Base-by-base conservation (phyloP, 179 eudicot species). In the Amaranthus tricolor region DNA sequence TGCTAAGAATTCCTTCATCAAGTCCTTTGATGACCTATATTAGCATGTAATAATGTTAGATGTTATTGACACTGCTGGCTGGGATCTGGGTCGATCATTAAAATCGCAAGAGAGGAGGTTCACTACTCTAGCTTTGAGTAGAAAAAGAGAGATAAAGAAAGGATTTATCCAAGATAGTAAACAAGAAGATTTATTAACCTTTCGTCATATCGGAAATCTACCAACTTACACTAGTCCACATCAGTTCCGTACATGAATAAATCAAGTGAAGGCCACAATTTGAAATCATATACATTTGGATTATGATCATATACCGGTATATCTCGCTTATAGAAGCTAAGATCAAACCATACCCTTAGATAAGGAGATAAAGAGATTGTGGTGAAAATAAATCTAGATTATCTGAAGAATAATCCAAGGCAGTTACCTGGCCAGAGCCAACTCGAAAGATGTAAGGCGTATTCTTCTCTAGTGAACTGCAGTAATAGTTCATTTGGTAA, bases 381-480 rank as follows among this genome's bases (percentile, higher is more conserved):
- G 31, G 31, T 1, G 1, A 24, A 24, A 31, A 31, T 31, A 31
- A 31, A 31, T 31, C 3, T 31, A 31, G 40, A 78, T 68, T 7
- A 45, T 70, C 6, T 56, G 53, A 55, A 66, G 65, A 68, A 12
- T 64, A 76, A 17, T 16, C 12, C 14, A 53, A 31, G 45, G 54
- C 62, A 56, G 67, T 85, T 75, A 94, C 98, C 98, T 94, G 98
- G 70, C 89, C 98, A 66, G 98, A 83, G 47, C 98, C 98, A 31
- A 94, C 94, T 48, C 97, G 94, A 77, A 94, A 94, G 74, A 94
- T 85, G 71, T 94, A 94, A 71, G 80, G 81, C 79, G 68, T 88
- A 15, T 90, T 89, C 78, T 92, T 94, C 82, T 94, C 98, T 78
- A 94, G 85, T 44, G 98, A 94, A 76, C 98, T 94, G 87, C 79